Base-by-base conservation (phyloP, 2,329 filamentous ascomycete species). In the Colletotrichum sp. region DNA sequence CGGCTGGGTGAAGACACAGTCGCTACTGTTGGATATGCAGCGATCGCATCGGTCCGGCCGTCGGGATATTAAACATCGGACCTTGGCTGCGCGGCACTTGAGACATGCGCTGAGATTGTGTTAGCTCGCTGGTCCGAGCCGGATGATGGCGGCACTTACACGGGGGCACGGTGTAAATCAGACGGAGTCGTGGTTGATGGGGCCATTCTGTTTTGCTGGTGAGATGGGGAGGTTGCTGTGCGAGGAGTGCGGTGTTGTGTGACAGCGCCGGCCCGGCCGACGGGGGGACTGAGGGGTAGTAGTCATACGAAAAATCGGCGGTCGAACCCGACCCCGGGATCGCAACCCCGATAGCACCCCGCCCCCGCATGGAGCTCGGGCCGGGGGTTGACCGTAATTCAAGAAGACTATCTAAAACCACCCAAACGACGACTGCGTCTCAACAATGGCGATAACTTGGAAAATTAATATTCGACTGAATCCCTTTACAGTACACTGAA, bases 141-240 rank as follows among this genome's bases (percentile, higher is more conserved):
- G 55, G 55, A 28, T 28, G 55, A 58, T 6, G 14, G 18, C 58
- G 10, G 26, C 55, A 69, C 77, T 71, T 52, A 78, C 77, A 76
- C 69, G 14, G 77, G 73, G 8, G 77, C 77, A 7, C 77, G 77
- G 69, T 76, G 77, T 34, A 76, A 30, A 43, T 77, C 76, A 16
- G 76, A 77, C 4, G 77, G 77, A 12, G 68, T 77, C 8, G 73
- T 43, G n/a, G 77, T 78, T 34, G 77, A 78, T 13, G 77, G 77
- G 16, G 77, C 77, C 77, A 78, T 78, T 18, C 75, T 73, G 21
- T 67, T 69, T 24, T 48, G 66, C 32, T 36, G 18, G 21, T 28
- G 24, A 58, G 14, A 8, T 58, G 24, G 24, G 13, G 9, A 58
- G 13, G 14, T 58, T 58, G 55, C 24, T 28, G 4, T 58, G 12